A percentile compares a stretch with the other conserved stretches of the same genome.
These are phyloP conservation scores for Lasiosphaeria hispida DNA, from an alignment of 495 filamentous ascomycete genomes.

Conservation along the genomic window DNA sequence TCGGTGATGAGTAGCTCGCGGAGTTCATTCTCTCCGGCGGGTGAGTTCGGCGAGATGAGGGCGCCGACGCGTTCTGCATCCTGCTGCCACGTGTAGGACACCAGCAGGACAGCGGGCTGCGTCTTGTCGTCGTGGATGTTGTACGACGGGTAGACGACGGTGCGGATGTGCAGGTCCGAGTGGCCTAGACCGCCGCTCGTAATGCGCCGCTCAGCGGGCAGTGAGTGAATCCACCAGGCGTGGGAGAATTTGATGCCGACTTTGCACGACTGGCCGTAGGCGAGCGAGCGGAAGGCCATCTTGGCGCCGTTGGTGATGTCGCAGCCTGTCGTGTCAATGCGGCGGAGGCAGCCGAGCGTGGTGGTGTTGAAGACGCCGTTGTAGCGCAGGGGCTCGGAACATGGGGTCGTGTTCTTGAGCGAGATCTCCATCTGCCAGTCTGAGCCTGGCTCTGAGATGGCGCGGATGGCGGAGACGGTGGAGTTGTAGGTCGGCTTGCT, in stretches of 20 bases:
- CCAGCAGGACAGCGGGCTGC: slow-evolving; percentile 38
- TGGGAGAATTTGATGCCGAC: slow-evolving; percentile 34
- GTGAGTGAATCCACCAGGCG: slow-evolving; percentile 29
- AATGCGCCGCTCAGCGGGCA: background rate
- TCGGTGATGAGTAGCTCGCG: slow-evolving; percentile 12
- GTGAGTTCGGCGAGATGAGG: slow-evolving; percentile 25
- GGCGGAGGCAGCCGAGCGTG: slow-evolving; percentile 26
- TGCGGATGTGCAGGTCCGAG: slow-evolving; percentile 40
- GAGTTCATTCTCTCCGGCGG: slow-evolving; percentile 20
- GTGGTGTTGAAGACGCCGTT: slow-evolving; percentile 32
- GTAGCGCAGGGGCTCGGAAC: slow-evolving; percentile 22
- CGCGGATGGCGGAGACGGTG: background rate
- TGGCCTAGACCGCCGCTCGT: slow-evolving; percentile 31
- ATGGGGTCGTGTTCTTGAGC: background rate
- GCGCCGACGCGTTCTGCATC: slow-evolving; percentile 41
- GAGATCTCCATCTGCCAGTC: background rate
- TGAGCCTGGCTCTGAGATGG: background rate
- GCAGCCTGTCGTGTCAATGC: slow-evolving; percentile 26
- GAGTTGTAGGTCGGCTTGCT: background rate
- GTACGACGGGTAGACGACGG: slow-evolving; percentile 47
- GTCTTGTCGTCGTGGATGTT: slow-evolving; percentile 26
- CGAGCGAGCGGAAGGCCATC: slow-evolving; percentile 28
- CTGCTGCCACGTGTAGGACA: slow-evolving; percentile 43
- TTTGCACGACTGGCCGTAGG: slow-evolving; percentile 33
- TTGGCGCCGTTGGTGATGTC: slow-evolving; percentile 10